Base-by-base conservation (phyloP, 1,139 yeast genomes). In the Geotrichum phurueaensis region DNA sequence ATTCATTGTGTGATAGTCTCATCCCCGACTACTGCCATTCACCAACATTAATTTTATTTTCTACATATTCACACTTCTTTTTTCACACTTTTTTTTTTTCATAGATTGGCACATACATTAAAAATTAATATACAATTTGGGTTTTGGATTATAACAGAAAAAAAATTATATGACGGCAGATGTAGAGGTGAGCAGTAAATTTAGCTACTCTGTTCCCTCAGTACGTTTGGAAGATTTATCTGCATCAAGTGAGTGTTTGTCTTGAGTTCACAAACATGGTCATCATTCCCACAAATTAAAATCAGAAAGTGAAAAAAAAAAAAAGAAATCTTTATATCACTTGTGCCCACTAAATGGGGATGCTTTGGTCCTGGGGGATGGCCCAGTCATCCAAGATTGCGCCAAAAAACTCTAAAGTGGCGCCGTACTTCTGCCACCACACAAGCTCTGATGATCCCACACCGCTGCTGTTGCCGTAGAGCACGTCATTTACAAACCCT, bases 371-470 rank as follows among this genome's bases (percentile, higher is more conserved):
- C 12, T 52, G 56, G 5, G 61, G 61, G 6, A 57, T 54, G n/a
- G 56, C 61, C 61, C 59, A 56, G 51, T 54, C 33, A 23, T 59
- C 61, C 12, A 59, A 43, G 3, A 25, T 59, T 5, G 61, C 53
- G 12, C 61, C 61, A 51, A 57, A 49, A 5, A 51, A 52, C 31
- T 59, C 61, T 10, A 59, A 49, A 9, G 58, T 56, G 22, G 57
- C 36, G 9, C 61, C 61, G 39, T 52, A 53, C 18, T 48, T 54
- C 54, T 59, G 61, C 61, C 61, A 59, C 61, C 61, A 59, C 15
- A 31, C 25, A 13, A 39, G 47, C 3, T 39, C 47, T 18, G 47
- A 39, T n/a, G 47, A 9, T 15, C 47, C 47, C 47, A n/a, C 22
- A 9, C 47, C 47, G 20, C 47, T n/a, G 9, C 47, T n/a, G 20